Base-by-base conservation (phyloP, 2,329 filamentous ascomycete genomes). In the Fusarium falciforme region DNA sequence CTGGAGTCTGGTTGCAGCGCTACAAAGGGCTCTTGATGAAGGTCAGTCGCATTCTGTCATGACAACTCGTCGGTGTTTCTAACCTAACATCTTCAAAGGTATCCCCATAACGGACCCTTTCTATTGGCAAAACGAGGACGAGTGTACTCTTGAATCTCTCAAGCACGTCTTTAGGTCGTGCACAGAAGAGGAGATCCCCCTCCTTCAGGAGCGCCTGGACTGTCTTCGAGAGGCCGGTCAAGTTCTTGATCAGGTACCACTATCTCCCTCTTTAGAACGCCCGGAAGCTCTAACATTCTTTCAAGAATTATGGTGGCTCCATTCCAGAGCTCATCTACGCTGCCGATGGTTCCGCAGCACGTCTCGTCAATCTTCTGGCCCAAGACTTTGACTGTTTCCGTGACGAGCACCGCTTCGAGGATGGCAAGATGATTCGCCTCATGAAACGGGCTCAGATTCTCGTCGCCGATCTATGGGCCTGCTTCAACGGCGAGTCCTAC, bases 401-500 rank as follows among this genome's bases (percentile, higher is more conserved):
- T 25, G 96, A 99, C 79, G 93, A 95, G 80, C 90, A 91, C 66
- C 83, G 80, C 5, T 98, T 95, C 80, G 91, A 96, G 62, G 91
- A 91, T 11, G 91, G 92, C 52, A 89, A 87, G 66, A 88, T 87
- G 72, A 91, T 99, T 3, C 92, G 94, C 16, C 89, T 99, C 71
- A 91, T 98, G 80, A 99, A 99, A 84, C 91, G 97, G 12, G 95
- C 96, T 2, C 96, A 99, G 83, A 99, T 99, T 69, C 89, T 98
- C 22, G 95, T 97, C 3, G 97, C 97, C 25, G 96, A 99, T 82
- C 82, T 98, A 1, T 99, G 97, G 97, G 97, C 96, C 6, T 97
- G 95, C 72, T 98, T 98, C 81, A 90, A 96, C 62, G 95, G 94
- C 54, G 87, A 92, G 75, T 87, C 89, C 29, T 95, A 92, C 78